Conservation (phyloP, 306 rosid species). For the Rosa multiflora region DNA sequence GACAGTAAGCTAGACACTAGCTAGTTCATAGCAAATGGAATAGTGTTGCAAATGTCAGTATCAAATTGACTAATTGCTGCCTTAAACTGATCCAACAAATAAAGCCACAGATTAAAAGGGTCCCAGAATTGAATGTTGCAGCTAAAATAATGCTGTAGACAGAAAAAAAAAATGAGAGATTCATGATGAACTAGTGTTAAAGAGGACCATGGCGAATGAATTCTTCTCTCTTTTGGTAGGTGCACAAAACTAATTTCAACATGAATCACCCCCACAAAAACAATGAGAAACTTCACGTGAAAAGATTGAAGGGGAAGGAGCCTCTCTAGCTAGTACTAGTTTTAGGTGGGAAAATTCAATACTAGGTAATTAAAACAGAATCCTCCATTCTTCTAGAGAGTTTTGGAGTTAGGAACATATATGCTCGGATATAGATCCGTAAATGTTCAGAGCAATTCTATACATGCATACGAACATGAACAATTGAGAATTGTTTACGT, state of each 20-base stretch:
- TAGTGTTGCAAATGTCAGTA: not conserved
- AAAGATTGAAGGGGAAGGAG: not conserved
- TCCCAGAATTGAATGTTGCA: slow-evolving; percentile 6
- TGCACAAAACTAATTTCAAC: slow-evolving; percentile 1
- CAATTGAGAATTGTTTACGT: not conserved
- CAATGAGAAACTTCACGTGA: slow-evolving; percentile 4
- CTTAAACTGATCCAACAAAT: not conserved
- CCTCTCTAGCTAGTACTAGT: not conserved
- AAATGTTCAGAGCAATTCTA: too few relatives aligned
- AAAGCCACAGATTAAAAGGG: not conserved
- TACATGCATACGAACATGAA: not conserved
- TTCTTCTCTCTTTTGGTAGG: slow-evolving; percentile 6
- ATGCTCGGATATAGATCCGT: too few relatives aligned
- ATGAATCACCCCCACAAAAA: not conserved
- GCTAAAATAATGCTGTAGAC: not conserved
- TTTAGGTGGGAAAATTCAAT: not conserved
- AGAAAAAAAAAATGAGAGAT: not conserved
- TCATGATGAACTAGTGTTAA: not conserved
- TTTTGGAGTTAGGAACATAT: not conserved
- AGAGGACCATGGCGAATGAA: not conserved
- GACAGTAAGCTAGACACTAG: not conserved
- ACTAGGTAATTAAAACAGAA: slow-evolving; percentile 26
- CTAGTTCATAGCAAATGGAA: not conserved
- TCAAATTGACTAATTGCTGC: not conserved
- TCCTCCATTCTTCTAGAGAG: not conserved